Percentiles rank a stretch among this genome's conserved stretches.
Conservation (phyloP, 768 basidiomycete genomes). For the Dioszegia aurantiaca region DNA sequence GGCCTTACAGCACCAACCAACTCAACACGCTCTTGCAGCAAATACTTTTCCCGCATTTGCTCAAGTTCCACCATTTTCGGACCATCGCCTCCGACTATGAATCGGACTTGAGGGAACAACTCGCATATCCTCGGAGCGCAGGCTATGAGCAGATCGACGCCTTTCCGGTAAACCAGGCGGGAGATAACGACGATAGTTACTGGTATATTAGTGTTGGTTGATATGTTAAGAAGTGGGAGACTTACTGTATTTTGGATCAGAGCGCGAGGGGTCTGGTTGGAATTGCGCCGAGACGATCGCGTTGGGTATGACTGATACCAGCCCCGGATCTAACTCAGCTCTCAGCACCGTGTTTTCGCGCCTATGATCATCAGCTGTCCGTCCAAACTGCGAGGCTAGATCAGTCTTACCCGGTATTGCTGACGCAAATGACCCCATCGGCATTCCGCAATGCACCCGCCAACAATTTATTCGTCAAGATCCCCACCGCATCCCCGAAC, state of each 20-base stretch:
- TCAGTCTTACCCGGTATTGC: slow-evolving; percentile 78
- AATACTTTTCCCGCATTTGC: slow-evolving; percentile 89
- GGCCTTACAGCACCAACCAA: slow-evolving; percentile 78
- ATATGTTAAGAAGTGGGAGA: background rate
- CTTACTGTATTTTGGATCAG: slow-evolving; percentile 57
- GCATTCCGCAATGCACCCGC: slow-evolving; percentile 82
- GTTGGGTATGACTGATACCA: slow-evolving; percentile 90
- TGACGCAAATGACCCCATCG: slow-evolving; percentile 92
- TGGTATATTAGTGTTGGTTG: slow-evolving; percentile 47
- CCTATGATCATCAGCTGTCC: slow-evolving; percentile 55
- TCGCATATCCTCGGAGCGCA: slow-evolving; percentile 85
- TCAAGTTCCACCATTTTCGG: slow-evolving; percentile 91
- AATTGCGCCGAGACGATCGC: slow-evolving; percentile 85
- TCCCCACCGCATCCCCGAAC: slow-evolving; percentile 94
- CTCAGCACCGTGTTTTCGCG: slow-evolving; percentile 96
- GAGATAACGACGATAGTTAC: slow-evolving; percentile 90
- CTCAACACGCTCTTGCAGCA: slow-evolving; percentile 86
- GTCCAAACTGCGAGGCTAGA: background rate
- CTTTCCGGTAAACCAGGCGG: slow-evolving; percentile 89
- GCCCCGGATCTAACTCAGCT: slow-evolving; percentile 67
- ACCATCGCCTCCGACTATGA: slow-evolving; percentile 85
- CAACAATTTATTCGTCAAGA: slow-evolving; percentile 92
- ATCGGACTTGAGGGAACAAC: slow-evolving; percentile 78
- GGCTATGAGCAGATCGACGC: slow-evolving; percentile 89
- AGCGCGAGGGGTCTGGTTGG: slow-evolving; percentile 58